A percentile compares a stretch with the other conserved stretches of the same genome.
Conservation (phyloP, 768 basidiomycete species). For the Tylopilus intermedius region DNA sequence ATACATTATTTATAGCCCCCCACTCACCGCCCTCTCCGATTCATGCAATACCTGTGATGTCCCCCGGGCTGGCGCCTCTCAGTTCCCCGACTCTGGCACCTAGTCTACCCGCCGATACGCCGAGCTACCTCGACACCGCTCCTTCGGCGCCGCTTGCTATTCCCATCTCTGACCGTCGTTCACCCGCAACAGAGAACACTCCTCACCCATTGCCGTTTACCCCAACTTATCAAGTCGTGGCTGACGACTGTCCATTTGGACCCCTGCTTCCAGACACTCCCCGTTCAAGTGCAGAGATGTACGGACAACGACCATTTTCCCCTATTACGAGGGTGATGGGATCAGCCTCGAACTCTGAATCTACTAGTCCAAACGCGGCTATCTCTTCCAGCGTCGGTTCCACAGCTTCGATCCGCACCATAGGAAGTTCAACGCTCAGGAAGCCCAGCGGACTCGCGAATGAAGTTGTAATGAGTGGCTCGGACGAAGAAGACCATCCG, state of each 20-base stretch:
- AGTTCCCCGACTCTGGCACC: not conserved
- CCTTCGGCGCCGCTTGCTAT: slow-evolving; percentile 14
- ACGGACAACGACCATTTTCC: slow-evolving; percentile 26
- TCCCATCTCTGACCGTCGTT: not conserved
- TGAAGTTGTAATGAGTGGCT: not conserved
- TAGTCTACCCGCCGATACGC: not conserved
- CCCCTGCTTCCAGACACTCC: slow-evolving; percentile 29
- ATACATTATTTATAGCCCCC: not conserved
- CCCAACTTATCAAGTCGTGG: slow-evolving; percentile 13
- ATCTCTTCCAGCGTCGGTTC: slow-evolving; percentile 14
- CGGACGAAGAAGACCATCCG: slow-evolving; percentile 1
- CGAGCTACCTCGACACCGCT: not conserved
- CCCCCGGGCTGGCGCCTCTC: not conserved
- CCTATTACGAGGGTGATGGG: slow-evolving; percentile 24
- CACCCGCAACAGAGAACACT: not conserved
- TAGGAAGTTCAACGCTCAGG: slow-evolving; percentile 7
- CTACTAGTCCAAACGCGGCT: slow-evolving; percentile 3
- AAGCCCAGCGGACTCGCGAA: slow-evolving; percentile 19
- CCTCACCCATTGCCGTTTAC: slow-evolving; percentile 15
- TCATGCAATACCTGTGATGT: slow-evolving; percentile 2
- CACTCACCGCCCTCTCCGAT: not conserved
- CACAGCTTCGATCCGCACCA: slow-evolving; percentile 1
- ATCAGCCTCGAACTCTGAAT: slow-evolving; percentile 6
- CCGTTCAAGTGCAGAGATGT: slow-evolving; percentile 26
- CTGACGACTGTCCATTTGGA: slow-evolving; percentile 28